Evolutionary conservation across 208 protist species (phyloP), one percentile per base, ranked within the genome.

Genomic region (Crithidia bombi): DNA sequence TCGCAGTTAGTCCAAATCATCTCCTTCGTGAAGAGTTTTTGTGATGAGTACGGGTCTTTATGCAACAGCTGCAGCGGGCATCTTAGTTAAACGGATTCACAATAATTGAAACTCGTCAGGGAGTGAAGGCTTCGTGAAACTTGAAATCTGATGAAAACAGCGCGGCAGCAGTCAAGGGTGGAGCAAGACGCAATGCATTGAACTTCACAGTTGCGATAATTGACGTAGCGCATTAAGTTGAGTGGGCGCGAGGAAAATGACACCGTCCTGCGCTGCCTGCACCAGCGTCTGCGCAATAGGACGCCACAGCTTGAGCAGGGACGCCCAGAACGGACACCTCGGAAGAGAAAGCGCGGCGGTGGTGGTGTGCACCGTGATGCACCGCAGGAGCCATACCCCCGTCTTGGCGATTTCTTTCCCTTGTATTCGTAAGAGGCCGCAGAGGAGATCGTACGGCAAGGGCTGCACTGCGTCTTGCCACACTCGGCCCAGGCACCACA

Each of bases 401-500:
- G 59, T 65, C 49, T 74, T 74, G 39, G 58, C 59, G 0, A 43
- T 52, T 5, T 74, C 68, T 25, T 61, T 65, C 19, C 68, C 68
- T 52, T 61, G 58, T 15, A 41, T 39, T 38, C 41, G 35, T 28
- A 74, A 7, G 19, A 74, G 33, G 3, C 28, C 23, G 38, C 39
- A 51, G n/a, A 74, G 38, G 0, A 23, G 41, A 28, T 65, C 49
- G 12, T 65, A 50, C 5, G 68, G 59, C 44, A 67, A 39, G 5
- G 58, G 21, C 32, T 51, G 49, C 25, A 59, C 51, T 1, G 50
- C 38, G 17, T 54, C 39, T 7, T 66, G 50, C 68, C 68, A 74
- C 41, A 74, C 58, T 15, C 68, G 68, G 15, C 68, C 68, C 2
- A 74, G 38, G 39, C 68, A 74, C 68, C 68, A 74, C 57, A 74